These are phyloP conservation scores for Aspergillus tanneri DNA, from an alignment of 2,329 filamentous ascomycete species.

Conservation along the genomic window DNA sequence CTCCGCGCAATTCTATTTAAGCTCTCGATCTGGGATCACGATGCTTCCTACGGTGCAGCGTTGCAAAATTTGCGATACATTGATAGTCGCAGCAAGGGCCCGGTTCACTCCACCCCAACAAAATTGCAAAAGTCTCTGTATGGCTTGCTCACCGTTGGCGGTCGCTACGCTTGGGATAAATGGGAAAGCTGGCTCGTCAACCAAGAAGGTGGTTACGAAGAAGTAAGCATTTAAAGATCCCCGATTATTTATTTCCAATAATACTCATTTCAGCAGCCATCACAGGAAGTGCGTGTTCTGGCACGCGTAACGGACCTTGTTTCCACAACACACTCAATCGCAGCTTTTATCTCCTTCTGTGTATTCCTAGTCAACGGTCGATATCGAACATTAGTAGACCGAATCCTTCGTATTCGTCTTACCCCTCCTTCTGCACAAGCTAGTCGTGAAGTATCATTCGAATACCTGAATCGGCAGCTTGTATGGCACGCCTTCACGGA, in stretches of 20 bases:
- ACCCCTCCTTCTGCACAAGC: constrained; percentile 82
- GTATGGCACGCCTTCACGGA: constrained; percentile 99
- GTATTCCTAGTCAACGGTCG: constrained; percentile 87
- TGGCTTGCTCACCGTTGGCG: constrained; percentile 80
- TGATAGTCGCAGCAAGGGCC: constrained; percentile 68
- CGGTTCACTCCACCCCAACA: constrained; percentile 68
- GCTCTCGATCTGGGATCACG: constrained; percentile 92
- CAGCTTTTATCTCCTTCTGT: constrained; percentile 80
- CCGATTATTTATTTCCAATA: neutral
- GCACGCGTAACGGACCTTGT: constrained; percentile 66
- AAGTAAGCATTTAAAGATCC: constrained; percentile 32
- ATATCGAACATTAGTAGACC: constrained; percentile 87
- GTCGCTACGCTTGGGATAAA: constrained; percentile 84
- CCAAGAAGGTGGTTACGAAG: constrained; percentile 71
- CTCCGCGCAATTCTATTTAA: constrained; percentile 86
- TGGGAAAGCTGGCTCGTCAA: constrained; percentile 86
- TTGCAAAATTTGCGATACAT: constrained; percentile 89
- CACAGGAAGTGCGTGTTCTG: constrained; percentile 55
- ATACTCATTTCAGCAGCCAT: constrained; percentile 39
- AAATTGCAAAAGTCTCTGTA: constrained; percentile 80
- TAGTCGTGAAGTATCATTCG: constrained; percentile 89
- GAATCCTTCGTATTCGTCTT: constrained; percentile 77
- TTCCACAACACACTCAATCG: constrained; percentile 74
- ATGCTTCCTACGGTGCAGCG: constrained; percentile 89
- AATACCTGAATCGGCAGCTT: constrained; percentile 94